These are phyloP conservation scores for Saccharomycopsis hybrid DNA, from an alignment of 1,139 yeast species.

Conservation along the genomic window DNA sequence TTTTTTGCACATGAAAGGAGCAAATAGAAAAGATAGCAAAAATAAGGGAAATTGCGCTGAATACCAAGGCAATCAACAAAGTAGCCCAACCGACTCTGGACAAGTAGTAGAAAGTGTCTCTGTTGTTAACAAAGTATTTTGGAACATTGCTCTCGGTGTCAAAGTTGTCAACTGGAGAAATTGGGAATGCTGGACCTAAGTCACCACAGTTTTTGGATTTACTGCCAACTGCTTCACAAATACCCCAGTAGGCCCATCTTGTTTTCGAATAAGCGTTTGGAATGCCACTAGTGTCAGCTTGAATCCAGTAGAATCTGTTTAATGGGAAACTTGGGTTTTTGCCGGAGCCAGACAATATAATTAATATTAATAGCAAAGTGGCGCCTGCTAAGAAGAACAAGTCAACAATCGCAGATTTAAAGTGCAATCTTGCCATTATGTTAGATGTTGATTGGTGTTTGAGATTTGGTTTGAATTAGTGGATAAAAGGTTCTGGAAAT, in stretches of 20 bases:
- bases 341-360: constrained; percentile 62
- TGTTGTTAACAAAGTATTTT: constrained; percentile 43
- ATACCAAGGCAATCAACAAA: constrained; percentile 54
- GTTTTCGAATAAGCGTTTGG: constrained; percentile 46
- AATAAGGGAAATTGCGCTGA: constrained; percentile 42
- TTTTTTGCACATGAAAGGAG: constrained; percentile 43
- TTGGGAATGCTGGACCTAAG: constrained; percentile 53
- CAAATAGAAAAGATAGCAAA: constrained; percentile 36
- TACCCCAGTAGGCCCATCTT: constrained; percentile 84
- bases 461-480: no score
- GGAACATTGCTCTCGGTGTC: constrained; percentile 48
- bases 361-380: constrained; percentile 50
- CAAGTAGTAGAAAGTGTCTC: constrained; percentile 59
- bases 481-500: no score
- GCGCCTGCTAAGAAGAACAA: constrained; percentile 36
- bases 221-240: constrained; percentile 38
- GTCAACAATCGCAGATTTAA: constrained; percentile 17
- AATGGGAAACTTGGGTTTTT: constrained; percentile 45
- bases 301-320: constrained; percentile 61
- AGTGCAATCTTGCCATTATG: constrained; percentile 18
- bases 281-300: constrained; percentile 58
- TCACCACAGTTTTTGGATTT: constrained; percentile 30
- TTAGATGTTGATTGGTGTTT: no score
- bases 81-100: constrained; percentile 67
- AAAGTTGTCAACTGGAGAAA: constrained; percentile 69